Evolutionary conservation across 441 rosid genomes (phyloP).

Genomic region (Raphanus hybrid): DNA sequence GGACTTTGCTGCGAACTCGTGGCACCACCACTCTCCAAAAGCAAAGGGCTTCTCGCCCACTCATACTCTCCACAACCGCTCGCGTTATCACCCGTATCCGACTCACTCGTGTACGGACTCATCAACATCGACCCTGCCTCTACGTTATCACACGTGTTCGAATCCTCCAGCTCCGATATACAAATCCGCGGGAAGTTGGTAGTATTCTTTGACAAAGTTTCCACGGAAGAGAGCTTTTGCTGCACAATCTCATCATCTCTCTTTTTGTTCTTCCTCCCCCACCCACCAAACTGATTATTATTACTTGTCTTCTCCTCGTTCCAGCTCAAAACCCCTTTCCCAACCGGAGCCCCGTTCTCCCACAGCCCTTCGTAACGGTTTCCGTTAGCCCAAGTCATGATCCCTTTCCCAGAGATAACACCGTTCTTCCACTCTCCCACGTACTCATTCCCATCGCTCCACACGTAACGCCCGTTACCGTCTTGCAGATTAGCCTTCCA

Average conservation of each 20-base stretch:
- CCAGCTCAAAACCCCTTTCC: constrained; percentile 47
- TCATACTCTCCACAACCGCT: constrained; percentile 42
- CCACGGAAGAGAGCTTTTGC: constrained; percentile 36
- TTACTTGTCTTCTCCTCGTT: constrained; percentile 35
- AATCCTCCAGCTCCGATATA: constrained; percentile 44
- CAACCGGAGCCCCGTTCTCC: constrained; percentile 50
- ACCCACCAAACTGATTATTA: constrained; percentile 28
- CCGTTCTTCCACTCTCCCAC: constrained; percentile 53
- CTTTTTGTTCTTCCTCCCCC: constrained; percentile 41
- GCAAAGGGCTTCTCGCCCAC: constrained; percentile 38
- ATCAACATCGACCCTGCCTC: constrained; percentile 40
- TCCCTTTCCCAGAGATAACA: constrained; percentile 48
- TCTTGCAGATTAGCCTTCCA: constrained; percentile 54
- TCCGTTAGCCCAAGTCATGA: constrained; percentile 52
- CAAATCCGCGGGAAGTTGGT: constrained; percentile 42
- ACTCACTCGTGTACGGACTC: constrained; percentile 43
- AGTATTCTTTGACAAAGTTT: constrained; percentile 22
- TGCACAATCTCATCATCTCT: constrained; percentile 39
- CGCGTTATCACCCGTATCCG: constrained; percentile 29
- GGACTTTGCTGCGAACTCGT: constrained; percentile 44
- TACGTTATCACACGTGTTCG: constrained; percentile 27
- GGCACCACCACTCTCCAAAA: constrained; percentile 33
- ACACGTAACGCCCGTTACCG: constrained; percentile 51
- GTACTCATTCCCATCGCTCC: constrained; percentile 55
- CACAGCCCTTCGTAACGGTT: constrained; percentile 52